These are phyloP conservation scores for Balakata baccata DNA, from an alignment of 345 rosid species.

Conservation along the genomic window DNA sequence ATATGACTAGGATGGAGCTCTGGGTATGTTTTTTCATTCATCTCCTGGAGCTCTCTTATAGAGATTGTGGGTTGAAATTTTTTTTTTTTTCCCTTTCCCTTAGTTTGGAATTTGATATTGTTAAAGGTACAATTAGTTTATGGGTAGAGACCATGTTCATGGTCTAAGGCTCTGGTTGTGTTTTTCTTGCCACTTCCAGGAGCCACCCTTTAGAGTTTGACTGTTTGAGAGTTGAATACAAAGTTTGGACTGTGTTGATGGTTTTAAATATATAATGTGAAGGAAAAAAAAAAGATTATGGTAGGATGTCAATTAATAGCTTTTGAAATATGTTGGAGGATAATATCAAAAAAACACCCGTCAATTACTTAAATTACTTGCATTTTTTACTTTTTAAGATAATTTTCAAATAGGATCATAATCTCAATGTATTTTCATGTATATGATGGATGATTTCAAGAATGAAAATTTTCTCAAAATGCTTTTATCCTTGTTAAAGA, in stretches of 20 bases:
- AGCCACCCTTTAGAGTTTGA: not conserved
- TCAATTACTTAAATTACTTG: no score
- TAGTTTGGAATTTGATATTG: not conserved
- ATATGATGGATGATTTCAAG: no score
- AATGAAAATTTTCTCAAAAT: no score
- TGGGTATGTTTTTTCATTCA: slow-evolving; percentile 12
- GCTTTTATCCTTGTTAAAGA: no score
- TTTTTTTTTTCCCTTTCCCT: no score
- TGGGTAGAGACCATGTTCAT: not conserved
- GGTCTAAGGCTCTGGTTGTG: slow-evolving; percentile 8
- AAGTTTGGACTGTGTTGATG: slow-evolving; percentile 12
- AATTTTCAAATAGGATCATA: no score
- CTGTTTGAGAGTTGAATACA: slow-evolving; percentile 2
- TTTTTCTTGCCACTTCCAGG: not conserved
- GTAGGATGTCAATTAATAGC: no score
- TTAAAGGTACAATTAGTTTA: not conserved
- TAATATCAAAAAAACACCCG: no score
- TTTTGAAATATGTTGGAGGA: no score
- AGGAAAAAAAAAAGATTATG: no score
- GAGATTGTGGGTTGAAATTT: not conserved
- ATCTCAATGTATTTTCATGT: no score
- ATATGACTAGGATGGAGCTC: slow-evolving; percentile 3
- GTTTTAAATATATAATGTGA: slow-evolving; percentile 2
- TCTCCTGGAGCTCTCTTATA: not conserved
- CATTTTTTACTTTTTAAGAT: no score